These are phyloP conservation scores for Tolypocladium inflatum DNA, from an alignment of 2,329 filamentous ascomycete genomes.

Conservation along the genomic window DNA sequence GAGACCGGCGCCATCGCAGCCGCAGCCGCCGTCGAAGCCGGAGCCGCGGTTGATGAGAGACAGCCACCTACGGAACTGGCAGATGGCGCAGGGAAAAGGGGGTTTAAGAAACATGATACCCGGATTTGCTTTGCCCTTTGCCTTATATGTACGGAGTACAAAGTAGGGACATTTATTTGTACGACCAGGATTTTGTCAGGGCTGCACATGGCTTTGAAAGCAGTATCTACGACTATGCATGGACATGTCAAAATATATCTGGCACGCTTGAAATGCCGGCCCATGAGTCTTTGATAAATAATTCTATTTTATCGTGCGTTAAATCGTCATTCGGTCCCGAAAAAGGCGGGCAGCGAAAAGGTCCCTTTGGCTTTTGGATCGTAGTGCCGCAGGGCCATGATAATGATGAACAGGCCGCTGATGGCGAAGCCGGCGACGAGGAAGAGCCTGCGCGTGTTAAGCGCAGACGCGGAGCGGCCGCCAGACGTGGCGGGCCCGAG, in stretches of 20 bases:
- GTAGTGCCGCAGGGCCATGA: conserved; percentile 6
- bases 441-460: conserved; percentile 6
- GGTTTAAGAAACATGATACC: neutral
- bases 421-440: conserved; percentile 6
- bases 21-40: conserved; percentile 30
- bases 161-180: neutral
- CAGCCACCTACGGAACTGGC: neutral
- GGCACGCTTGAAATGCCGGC: neutral
- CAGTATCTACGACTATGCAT: neutral
- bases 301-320: neutral
- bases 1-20: conserved; percentile 26
- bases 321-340: conserved; percentile 7
- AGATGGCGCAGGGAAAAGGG: neutral
- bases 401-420: conserved; percentile 7
- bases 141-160: too few species aligned
- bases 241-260: neutral
- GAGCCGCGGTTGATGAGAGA: conserved; percentile 21
- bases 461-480: conserved; percentile 1
- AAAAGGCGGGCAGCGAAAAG: conserved; percentile 1
- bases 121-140: neutral
- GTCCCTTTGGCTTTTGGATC: conserved; percentile 1
- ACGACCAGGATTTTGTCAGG: neutral
- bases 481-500: conserved; percentile 11
- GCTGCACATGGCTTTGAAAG: neutral
- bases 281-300: neutral